Evolutionary conservation across 768 basidiomycete species (phyloP), one percentile per base, ranked within the genome.

Genomic region (Mycena latifolia): DNA sequence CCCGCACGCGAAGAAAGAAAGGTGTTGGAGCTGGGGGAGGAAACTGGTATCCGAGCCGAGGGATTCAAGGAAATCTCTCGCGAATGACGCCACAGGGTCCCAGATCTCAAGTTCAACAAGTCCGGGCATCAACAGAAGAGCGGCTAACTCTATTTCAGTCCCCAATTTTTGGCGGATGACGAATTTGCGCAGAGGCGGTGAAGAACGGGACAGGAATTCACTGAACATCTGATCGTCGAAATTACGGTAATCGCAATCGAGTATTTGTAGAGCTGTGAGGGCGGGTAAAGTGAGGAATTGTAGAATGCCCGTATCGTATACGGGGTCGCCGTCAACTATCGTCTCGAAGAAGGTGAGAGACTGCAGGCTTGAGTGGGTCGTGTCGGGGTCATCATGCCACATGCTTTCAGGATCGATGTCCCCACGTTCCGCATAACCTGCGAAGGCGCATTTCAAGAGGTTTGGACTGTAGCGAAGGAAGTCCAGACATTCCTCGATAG

Each of bases 321-420:
- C n/a, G n/a, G n/a, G n/a, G 22, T 5, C 5, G n/a, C n/a, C 4
- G 2, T 5, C 31, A 33, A 33, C 5, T 11, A 11, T 33, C 8
- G 59, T 14, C 3, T 5, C 20, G 24, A 53, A 31, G 24, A 63
- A 31, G 18, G 53, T 48, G 33, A 63, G 53, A 11, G 61, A 63
- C 46, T 48, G 53, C 20, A 55, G 45, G 25, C n/a, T 18, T 11
- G 51, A 24, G 39, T 61, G 60, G 8, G 41, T 45, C 6, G 53
- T 7, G 3, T 22, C 6, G 24, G 5, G 1, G 53, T 28, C 7
- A 10, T 5, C 27, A n/a, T n/a, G n/a, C n/a, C n/a, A n/a, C n/a
- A n/a, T n/a, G 29, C 1, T 12, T 6, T 12, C 15, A 0, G 15
- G 4, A 7, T 14, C 45, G 10, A 22, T 1, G 11, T 29, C 31